Base-by-base conservation (phyloP, 352 stramenopile species). In the Paralagenidium karlingii region DNA sequence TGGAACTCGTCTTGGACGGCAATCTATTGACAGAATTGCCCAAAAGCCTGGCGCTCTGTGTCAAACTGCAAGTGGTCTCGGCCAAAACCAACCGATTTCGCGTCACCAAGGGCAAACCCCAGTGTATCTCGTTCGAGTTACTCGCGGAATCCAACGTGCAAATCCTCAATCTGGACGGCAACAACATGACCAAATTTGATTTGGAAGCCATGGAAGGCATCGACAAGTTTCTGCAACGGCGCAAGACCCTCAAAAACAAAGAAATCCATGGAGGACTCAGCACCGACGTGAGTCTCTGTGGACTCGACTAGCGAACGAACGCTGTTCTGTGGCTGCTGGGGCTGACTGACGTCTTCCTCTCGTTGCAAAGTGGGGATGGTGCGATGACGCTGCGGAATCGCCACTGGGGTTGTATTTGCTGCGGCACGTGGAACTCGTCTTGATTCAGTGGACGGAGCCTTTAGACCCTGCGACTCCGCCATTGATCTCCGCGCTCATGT, bases 191-290 rank as follows among this genome's bases (percentile, higher is more conserved):
- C 19, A 91, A 91, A 45, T 56, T 71, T 16, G 69, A 91, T 6
- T 41, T 91, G 8, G 69, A 87, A 41, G 43, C 40, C 22, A 89
- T 91, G 78, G 59, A 83, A 13, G 75, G 78, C 24, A 75, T 85
- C 29, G 63, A 87, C 9, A 55, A 51, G 20, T 91, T 91, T 53
- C 43, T 89, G 29, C 47, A 56, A 41, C 64, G 78, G n/a, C 78
- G 78, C 24, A 89, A 68, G 27, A 53, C 69, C 42, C 58, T 83
- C 27, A 91, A 91, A 49, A 82, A 91, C 61, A 91, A 91, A 62
- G 78, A 86, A 44, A 79, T 91, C 38, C 71, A 87, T 39, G 73
- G 69, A 29, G 78, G 78, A 1, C 33, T 91, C 13, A 76, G 57
- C 47, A 73, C 78, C 6, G 75, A 91, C 56, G 53, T 82, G 41